phyloP scores from a whole-genome alignment of 1,284 basidiomycete genomes.

The Mycosarcoma maydis region DNA sequence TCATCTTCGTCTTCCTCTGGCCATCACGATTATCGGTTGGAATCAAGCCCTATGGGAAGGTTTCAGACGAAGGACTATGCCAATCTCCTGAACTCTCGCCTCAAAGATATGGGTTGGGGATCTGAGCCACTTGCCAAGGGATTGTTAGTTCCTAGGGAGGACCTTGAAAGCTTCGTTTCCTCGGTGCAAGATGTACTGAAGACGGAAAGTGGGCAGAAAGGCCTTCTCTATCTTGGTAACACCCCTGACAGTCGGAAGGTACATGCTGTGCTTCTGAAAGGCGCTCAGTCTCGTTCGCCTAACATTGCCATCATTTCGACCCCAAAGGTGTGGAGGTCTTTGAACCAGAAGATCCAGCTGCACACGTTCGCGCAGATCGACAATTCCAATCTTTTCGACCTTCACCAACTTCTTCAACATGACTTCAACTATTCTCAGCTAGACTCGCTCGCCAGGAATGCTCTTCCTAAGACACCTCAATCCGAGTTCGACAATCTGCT shows the following conservation, averaged over 20 bases:
- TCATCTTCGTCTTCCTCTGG: background rate
- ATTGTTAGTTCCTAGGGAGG: background rate
- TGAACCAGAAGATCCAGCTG: conserved; percentile 4
- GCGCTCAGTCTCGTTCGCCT: background rate
- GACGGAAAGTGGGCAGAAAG: background rate
- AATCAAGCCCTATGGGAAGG: background rate
- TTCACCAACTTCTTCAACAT: background rate
- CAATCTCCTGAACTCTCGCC: background rate
- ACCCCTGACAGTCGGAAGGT: conserved; percentile 2
- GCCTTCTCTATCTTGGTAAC: background rate
- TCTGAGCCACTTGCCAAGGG: background rate
- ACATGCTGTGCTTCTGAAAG: conserved; percentile 4
- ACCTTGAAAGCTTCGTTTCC: background rate
- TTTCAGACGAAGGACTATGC: background rate
- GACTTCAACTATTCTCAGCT: background rate
- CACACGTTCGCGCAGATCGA: conserved; percentile 6
- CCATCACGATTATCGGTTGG: background rate
- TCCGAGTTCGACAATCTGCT: background rate
- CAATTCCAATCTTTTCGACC: background rate
- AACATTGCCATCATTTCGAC: conserved; percentile 13
- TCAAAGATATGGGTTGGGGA: background rate
- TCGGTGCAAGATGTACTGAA: background rate
- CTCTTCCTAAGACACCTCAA: conserved; percentile 1
- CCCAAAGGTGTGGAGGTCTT: conserved; percentile 5
- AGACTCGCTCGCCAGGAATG: background rate